Percentiles rank a stretch among this genome's conserved stretches.
Conservation (phyloP, 2,329 filamentous ascomycete genomes). For the Thielaviopsis populi region DNA sequence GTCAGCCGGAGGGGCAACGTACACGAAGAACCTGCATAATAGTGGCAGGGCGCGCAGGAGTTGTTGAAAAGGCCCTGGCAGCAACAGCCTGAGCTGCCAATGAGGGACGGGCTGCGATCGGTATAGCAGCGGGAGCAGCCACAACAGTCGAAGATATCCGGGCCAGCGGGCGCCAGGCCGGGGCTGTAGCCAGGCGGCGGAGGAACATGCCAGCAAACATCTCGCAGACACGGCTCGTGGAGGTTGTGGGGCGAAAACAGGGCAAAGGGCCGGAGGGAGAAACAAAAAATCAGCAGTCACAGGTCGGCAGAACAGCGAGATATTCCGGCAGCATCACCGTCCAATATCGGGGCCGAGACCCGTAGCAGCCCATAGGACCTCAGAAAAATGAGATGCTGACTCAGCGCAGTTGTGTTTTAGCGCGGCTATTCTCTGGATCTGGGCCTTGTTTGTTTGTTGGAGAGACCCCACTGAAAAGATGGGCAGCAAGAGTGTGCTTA, state of each 20-base stretch:
- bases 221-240: neutral
- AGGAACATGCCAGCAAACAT: slow-evolving; percentile 14
- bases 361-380: neutral
- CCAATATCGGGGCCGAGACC: neutral
- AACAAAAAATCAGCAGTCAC: neutral
- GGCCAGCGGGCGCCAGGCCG: slow-evolving; percentile 15
- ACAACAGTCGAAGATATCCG: slow-evolving; percentile 22
- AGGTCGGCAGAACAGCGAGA: neutral
- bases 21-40: slow-evolving; percentile 57
- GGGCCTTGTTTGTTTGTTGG: neutral
- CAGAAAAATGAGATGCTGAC: neutral
- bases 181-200: slow-evolving; percentile 11
- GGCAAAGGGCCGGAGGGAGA: neutral
- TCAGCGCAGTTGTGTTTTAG: neutral
- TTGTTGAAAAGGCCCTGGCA: slow-evolving; percentile 37
- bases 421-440: neutral
- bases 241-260: neutral
- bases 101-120: neutral
- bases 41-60: slow-evolving; percentile 43
- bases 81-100: neutral
- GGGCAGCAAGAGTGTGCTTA: neutral
- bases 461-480: neutral
- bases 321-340: neutral
- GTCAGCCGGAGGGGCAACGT: slow-evolving; percentile 18
- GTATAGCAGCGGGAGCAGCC: neutral